Conservation (phyloP, 2,329 filamentous ascomycete genomes). For the Chaetothyriales sp. region DNA sequence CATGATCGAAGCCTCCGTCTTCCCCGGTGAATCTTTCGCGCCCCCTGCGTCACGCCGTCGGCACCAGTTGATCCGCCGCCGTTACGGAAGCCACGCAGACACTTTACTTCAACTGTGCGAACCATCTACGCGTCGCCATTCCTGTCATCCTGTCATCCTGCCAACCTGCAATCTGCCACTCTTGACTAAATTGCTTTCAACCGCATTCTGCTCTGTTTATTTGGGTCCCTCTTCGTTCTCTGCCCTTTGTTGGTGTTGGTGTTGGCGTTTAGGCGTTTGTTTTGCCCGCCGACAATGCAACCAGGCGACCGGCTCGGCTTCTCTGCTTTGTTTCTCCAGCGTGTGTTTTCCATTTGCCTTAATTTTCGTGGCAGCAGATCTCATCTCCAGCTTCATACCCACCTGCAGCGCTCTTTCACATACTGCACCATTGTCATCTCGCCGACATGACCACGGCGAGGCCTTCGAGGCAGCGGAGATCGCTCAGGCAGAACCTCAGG, state of each 20-base stretch:
- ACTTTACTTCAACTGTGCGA: background rate
- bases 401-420: background rate
- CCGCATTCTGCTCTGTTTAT: background rate
- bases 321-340: background rate
- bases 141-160: background rate
- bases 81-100: background rate
- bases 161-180: background rate
- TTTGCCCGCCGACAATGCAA: background rate
- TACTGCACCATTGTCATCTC: background rate
- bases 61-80: background rate
- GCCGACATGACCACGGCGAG: background rate
- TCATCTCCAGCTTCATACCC: background rate
- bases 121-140: background rate
- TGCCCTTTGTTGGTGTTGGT: background rate
- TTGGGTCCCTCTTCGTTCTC: background rate
- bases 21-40: background rate
- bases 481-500: slow-evolving; percentile 15
- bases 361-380: background rate
- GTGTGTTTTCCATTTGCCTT: background rate
- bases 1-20: background rate
- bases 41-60: background rate
- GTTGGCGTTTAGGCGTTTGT: background rate
- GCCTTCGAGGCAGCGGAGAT: slow-evolving; percentile 7
- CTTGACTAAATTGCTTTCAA: background rate
- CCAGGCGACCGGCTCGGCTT: background rate